Evolutionary conservation across 1,284 basidiomycete genomes (phyloP).

Genomic region (Cutaneotrichosporon cutaneum): DNA sequence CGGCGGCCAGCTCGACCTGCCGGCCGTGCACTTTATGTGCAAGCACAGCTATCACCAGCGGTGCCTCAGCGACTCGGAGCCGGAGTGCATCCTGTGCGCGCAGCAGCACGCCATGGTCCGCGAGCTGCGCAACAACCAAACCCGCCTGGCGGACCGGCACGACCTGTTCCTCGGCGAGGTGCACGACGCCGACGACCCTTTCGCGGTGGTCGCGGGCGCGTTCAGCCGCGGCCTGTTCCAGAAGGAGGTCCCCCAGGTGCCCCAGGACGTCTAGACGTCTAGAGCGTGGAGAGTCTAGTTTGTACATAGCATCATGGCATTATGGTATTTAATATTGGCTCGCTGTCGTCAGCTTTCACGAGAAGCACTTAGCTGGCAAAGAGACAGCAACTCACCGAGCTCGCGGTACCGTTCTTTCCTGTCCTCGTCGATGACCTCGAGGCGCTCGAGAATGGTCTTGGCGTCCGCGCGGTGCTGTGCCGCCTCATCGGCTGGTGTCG

Average conservation of each 20-base stretch:
- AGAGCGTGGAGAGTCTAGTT: neutral
- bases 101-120: conserved; percentile 82
- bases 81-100: conserved; percentile 84
- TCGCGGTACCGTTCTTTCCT: conserved; percentile 50
- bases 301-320: conserved; percentile 5
- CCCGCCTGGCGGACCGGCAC: conserved; percentile 76
- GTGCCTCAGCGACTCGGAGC: conserved; percentile 78
- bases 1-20: conserved; percentile 82
- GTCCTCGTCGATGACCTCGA: conserved; percentile 47
- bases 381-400: conserved; percentile 31
- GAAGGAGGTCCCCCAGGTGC: conserved; percentile 21
- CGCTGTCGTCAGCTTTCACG: conserved; percentile 13
- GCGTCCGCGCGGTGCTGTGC: conserved; percentile 31
- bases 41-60: conserved; percentile 94
- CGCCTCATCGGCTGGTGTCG: conserved; percentile 16
- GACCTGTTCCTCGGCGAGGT: conserved; percentile 86
- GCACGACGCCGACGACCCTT: conserved; percentile 77
- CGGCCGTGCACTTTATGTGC: conserved; percentile 96
- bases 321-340: conserved; percentile 14
- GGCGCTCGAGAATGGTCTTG: conserved; percentile 32
- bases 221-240: conserved; percentile 67
- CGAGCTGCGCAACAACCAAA: conserved; percentile 81
- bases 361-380: neutral
- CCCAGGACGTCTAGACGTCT: conserved; percentile 8
- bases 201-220: conserved; percentile 73